Base-by-base conservation (phyloP, 2,329 filamentous ascomycete species). In the Penicillium sclerotigenum region DNA sequence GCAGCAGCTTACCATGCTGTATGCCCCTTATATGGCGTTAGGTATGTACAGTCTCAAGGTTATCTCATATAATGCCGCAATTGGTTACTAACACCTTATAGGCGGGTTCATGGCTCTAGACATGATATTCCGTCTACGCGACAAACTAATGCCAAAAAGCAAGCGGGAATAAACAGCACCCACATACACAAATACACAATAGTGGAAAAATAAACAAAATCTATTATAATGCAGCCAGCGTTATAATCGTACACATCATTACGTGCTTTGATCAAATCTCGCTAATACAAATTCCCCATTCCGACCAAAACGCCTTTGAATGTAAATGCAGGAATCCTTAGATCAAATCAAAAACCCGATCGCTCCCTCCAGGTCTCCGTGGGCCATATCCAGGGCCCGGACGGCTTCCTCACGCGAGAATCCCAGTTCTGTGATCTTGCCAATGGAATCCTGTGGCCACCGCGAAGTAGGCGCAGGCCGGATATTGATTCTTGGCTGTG, bases 361-460 rank as follows among this genome's bases (percentile, higher is more conserved):
- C n/a, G 93, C 93, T 61, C 87, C 85, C 59, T 97, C 90, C 8
- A 97, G 84, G 68, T 97, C 90, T 20, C 94, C 93, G 20, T 86
- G 86, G 16, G 90, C 89, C 29, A 90, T 90, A 67, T 91, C 85
- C 49, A 99, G 78, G 2, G 92, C 91, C 57, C 88, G 85, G 50
- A 94, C 81, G 0, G 92, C 93, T 64, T 90, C 83, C 58, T 88
- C 83, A 51, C 87, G 81, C 2, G 87, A 84, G 62, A 94, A 91
- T 0, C 93, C 92, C 62, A 97, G 80, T 45, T 85, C 83, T 46
- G 88, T 82, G 36, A 97, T 83, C 66, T 88, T 87, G 49, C 90
- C 84, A 53, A 97, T 86, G 31, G 87, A 82, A 61, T 88, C 86
- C 47, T 83, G 22, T 80, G 83, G 69, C 79, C 81, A 69, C 26